These are phyloP conservation scores for Thymus mandschuricus DNA, from an alignment of 257 asterid genomes.

Conservation along the genomic window DNA sequence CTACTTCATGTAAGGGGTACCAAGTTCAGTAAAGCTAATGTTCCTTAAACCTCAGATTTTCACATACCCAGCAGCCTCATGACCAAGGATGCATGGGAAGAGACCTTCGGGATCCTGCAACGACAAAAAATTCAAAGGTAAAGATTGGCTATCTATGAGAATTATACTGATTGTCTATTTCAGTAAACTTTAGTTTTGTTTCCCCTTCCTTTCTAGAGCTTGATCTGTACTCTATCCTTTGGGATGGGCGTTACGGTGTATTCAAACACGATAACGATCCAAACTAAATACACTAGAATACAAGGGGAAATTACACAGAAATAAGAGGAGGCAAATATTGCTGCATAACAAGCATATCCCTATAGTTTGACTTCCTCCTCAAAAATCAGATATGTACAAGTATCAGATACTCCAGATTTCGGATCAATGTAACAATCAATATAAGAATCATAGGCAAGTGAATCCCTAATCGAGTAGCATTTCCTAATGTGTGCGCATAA, in stretches of 20 bases:
- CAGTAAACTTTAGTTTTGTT: background rate
- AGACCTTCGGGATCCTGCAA: constrained; percentile 99
- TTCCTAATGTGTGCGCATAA: background rate
- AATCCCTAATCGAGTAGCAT: background rate
- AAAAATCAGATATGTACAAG: background rate
- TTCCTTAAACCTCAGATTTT: background rate
- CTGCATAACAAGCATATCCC: background rate
- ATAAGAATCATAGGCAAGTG: background rate
- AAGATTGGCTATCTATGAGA: background rate
- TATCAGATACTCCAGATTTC: background rate
- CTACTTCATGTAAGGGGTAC: background rate
- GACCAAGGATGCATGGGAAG: constrained; percentile 98
- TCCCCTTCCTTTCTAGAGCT: background rate
- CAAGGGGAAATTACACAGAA: no score
- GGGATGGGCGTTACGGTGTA: background rate
- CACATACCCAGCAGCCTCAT: constrained; percentile 97
- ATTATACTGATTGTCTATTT: background rate
- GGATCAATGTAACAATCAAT: constrained; percentile 6
- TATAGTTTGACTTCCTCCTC: background rate
- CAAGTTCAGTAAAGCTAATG: background rate
- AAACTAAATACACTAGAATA: constrained; percentile 1
- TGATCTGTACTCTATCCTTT: background rate
- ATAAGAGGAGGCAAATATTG: background rate
- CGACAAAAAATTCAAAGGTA: constrained; percentile 22
- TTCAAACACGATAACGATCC: background rate